Base-by-base conservation (phyloP, 371 early-diverging fungal species). In the Saksenaea oblongispora region DNA sequence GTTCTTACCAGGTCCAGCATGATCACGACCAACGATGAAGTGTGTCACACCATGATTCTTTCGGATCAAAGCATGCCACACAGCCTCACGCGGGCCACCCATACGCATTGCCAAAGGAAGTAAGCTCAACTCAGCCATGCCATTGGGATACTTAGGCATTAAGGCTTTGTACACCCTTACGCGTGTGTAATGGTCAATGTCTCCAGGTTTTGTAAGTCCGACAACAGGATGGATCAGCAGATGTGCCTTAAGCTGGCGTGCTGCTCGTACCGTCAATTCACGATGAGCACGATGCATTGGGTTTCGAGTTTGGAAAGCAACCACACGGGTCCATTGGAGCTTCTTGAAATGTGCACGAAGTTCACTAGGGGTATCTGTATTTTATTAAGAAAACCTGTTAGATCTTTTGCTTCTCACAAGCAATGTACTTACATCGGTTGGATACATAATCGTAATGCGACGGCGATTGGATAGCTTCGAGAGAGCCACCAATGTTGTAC, bases 211-310 rank as follows among this genome's bases (percentile, higher is more conserved):
- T 54, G 95, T 95, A 68, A 95, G 65, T 47, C 95, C 95, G 13
- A 95, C 95, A 9, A 94, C 95, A 11, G 93, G 96, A 71, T 96
- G 95, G 68, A 96, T 94, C 54, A 96, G 75, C 56, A 96, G 87
- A 69, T 95, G 94, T 72, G 93, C 91, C 65, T 92, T 89, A 58
- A 89, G 87, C 57, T 83, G 81, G 57, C 95, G 87, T 34, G 94
- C 95, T 41, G 96, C 96, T 28, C 95, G 88, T 31, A 96, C 94
- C 55, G 96, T 96, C 63, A 96, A 74, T 75, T 96, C 96, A 70
- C 94, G 89, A 75, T 96, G 96, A 27, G 96, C 96, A 63, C 95
- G 88, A 71, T 96, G 96, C 96, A 96, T 96, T 10, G 96, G 96
- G 86, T 96, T 96, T 61, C 96, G 89, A 18, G 96, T 96, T 80